phyloP scores from a whole-genome alignment of 2,329 filamentous ascomycete genomes.

The Rutstroemia sp. region DNA sequence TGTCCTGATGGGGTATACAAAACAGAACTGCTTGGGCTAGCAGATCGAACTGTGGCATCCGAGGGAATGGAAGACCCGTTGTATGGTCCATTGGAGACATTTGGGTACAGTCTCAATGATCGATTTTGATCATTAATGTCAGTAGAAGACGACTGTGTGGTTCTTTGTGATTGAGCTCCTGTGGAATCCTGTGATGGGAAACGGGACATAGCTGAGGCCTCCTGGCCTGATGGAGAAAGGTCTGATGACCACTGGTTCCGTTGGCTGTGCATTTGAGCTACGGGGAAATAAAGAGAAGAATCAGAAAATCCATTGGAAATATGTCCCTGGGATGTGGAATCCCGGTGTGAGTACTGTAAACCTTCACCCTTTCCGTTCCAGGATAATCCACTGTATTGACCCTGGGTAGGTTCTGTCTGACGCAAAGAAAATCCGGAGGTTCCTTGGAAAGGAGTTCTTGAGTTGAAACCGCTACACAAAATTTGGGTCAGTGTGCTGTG shows the following conservation, averaged over 20 bases:
- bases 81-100: conserved; percentile 25
- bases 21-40: conserved; percentile 24
- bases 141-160: conserved; percentile 17
- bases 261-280: conserved; percentile 18
- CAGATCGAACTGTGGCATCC: conserved; percentile 28
- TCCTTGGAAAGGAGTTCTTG: conserved; percentile 21
- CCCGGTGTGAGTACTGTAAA: conserved; percentile 29
- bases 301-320: conserved; percentile 26
- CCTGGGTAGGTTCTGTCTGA: conserved; percentile 29
- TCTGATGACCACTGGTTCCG: conserved; percentile 24
- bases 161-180: conserved; percentile 24
- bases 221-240: conserved; percentile 18
- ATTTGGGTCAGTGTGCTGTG: conserved; percentile 30
- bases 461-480: conserved; percentile 25
- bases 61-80: conserved; percentile 28
- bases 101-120: conserved; percentile 24
- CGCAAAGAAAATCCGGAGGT: conserved; percentile 26
- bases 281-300: conserved; percentile 19
- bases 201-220: conserved; percentile 25
- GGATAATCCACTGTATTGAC: conserved; percentile 26
- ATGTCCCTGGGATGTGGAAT: conserved; percentile 20
- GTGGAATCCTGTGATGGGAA: conserved; percentile 26
- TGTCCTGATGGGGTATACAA: conserved; percentile 25
- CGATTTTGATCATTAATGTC: conserved; percentile 24
- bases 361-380: conserved; percentile 27